Evolutionary conservation across 208 protist species (phyloP).

Genomic region (Leishmania tropica): DNA sequence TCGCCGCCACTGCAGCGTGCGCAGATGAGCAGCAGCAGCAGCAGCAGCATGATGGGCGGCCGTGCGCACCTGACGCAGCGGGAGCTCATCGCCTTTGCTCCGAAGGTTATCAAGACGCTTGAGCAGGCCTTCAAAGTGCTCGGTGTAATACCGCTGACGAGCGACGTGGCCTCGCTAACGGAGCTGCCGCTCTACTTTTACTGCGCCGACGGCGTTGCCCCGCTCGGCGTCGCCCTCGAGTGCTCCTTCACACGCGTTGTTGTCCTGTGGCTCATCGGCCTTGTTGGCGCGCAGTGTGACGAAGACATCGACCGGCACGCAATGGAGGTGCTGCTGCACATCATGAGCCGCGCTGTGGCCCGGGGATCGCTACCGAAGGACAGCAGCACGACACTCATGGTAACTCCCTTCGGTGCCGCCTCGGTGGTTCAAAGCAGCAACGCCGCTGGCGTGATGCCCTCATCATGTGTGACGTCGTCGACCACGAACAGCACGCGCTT

Average conservation of each 20-base stretch:
- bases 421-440: slow-evolving; percentile 26
- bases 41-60: slow-evolving; percentile 6
- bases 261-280: slow-evolving; percentile 54
- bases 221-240: slow-evolving; percentile 28
- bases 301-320: slow-evolving; percentile 67
- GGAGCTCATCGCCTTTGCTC: slow-evolving; percentile 41
- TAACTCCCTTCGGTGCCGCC: slow-evolving; percentile 16
- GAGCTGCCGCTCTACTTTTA: slow-evolving; percentile 73
- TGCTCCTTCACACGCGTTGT: slow-evolving; percentile 53
- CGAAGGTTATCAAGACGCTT: slow-evolving; percentile 40
- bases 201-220: slow-evolving; percentile 16
- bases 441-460: neutral
- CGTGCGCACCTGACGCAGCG: slow-evolving; percentile 29
- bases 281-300: slow-evolving; percentile 58
- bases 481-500: neutral
- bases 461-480: neutral
- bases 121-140: slow-evolving; percentile 64
- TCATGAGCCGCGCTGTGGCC: slow-evolving; percentile 45
- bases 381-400: slow-evolving; percentile 23
- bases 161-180: slow-evolving; percentile 57
- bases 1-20: neutral
- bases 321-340: slow-evolving; percentile 56
- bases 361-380: slow-evolving; percentile 45
- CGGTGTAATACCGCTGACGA: slow-evolving; percentile 48
- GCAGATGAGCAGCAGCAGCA: neutral